These are phyloP conservation scores for Pythium sp. DNA, from an alignment of 352 stramenopile species.

Conservation along the genomic window DNA sequence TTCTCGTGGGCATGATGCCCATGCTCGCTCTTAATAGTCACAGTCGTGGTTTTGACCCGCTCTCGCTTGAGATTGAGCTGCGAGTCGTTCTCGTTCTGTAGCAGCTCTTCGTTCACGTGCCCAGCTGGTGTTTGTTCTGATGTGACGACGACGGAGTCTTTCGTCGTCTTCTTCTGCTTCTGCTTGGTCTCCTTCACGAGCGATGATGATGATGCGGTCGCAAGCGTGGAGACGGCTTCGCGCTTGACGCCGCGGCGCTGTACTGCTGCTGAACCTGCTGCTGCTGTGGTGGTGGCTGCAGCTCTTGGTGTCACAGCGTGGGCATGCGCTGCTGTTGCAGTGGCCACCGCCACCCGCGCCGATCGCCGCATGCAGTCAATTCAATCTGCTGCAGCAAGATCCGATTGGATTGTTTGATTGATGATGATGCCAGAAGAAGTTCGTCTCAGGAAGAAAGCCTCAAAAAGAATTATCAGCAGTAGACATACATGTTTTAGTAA, in stretches of 20 bases:
- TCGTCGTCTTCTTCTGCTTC: conserved; percentile 11
- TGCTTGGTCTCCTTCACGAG: conserved; percentile 12
- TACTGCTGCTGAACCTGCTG: neutral
- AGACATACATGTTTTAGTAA: too few species aligned
- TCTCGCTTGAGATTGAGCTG: neutral
- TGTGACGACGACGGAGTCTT: neutral
- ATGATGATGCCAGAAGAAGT: neutral
- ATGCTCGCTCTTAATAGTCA: neutral
- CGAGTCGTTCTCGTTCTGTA: neutral
- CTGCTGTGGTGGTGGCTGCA: neutral
- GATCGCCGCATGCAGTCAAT: conserved; percentile 6
- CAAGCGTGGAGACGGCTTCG: neutral
- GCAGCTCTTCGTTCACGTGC: neutral
- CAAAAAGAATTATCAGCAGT: neutral
- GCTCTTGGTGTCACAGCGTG: neutral
- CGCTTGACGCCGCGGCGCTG: conserved; percentile 4
- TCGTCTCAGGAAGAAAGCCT: neutral
- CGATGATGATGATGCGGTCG: neutral
- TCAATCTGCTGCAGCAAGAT: neutral
- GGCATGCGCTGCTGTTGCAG: conserved; percentile 9
- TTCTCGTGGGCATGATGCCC: neutral
- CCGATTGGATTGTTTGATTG: neutral
- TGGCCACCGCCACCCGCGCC: neutral
- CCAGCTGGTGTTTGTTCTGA: neutral
- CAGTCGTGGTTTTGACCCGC: neutral